These are phyloP conservation scores for Ophiostoma quercus DNA, from an alignment of 2,329 filamentous ascomycete genomes.

Conservation along the genomic window DNA sequence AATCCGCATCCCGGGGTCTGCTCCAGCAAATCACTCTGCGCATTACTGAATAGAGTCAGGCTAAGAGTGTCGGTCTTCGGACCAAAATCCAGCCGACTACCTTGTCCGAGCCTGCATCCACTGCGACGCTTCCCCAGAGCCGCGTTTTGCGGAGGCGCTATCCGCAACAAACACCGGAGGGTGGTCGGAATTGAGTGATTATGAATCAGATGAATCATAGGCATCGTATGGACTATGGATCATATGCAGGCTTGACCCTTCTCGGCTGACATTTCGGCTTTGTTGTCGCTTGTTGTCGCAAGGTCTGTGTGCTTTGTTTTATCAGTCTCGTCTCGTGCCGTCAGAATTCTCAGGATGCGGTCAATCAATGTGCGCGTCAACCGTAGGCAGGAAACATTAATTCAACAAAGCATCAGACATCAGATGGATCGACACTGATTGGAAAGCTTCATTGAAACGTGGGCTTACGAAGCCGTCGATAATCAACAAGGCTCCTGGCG, in stretches of 20 bases:
- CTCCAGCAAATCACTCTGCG: background rate
- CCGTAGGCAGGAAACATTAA: background rate
- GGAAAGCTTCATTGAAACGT: background rate
- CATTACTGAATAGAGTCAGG: background rate
- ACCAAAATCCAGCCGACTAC: slow-evolving; percentile 28
- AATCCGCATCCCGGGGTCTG: background rate
- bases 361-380: background rate
- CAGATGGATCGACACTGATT: background rate
- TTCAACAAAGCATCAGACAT: background rate
- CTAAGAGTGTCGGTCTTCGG: slow-evolving; percentile 26
- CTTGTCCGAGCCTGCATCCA: slow-evolving; percentile 25
- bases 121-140: background rate
- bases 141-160: background rate
- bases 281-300: background rate
- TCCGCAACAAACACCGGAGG: background rate
- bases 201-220: slow-evolving; percentile 7
- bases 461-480: background rate
- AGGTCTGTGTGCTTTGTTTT: background rate
- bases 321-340: background rate
- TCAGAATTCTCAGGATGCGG: background rate
- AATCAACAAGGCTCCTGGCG: background rate
- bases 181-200: slow-evolving; percentile 16
- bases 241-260: background rate
- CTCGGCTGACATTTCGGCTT: background rate
- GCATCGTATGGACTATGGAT: no score